Evolutionary conservation across 192 early-diverging fungal genomes (phyloP).

Genomic region (Mortierella hygrophila): DNA sequence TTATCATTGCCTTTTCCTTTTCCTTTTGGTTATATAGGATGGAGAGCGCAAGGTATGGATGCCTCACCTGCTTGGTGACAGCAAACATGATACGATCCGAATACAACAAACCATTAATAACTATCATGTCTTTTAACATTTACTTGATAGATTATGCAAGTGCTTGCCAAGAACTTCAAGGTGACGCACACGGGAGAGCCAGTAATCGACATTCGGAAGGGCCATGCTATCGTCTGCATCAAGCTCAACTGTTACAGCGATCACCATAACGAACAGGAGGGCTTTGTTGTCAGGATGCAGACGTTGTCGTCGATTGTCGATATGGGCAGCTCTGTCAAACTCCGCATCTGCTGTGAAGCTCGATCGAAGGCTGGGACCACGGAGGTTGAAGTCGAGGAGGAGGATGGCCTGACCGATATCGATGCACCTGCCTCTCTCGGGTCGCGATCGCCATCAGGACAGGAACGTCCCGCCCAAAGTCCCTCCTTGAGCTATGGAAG

Average conservation of each 20-base stretch:
- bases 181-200: constrained; percentile 39
- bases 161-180: constrained; percentile 53
- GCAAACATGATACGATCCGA: background rate
- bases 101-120: background rate
- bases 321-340: constrained; percentile 38
- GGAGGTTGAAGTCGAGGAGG: constrained; percentile 42
- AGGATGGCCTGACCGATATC: constrained; percentile 50
- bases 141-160: constrained; percentile 39
- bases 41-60: constrained; percentile 33
- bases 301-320: constrained; percentile 28
- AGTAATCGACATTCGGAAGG: constrained; percentile 46
- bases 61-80: background rate
- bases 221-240: constrained; percentile 46
- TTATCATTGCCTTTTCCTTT: background rate
- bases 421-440: constrained; percentile 47
- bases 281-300: constrained; percentile 44
- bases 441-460: constrained; percentile 22
- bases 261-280: constrained; percentile 49
- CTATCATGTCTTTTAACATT: background rate
- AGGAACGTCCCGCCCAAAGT: constrained; percentile 31
- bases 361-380: constrained; percentile 39
- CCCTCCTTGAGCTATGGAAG: constrained; percentile 43
- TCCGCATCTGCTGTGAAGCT: constrained; percentile 50
- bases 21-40: constrained; percentile 8
- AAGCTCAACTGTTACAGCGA: constrained; percentile 54